Conservation (phyloP, 306 rosid species). For the Fragaria vesca region DNA sequence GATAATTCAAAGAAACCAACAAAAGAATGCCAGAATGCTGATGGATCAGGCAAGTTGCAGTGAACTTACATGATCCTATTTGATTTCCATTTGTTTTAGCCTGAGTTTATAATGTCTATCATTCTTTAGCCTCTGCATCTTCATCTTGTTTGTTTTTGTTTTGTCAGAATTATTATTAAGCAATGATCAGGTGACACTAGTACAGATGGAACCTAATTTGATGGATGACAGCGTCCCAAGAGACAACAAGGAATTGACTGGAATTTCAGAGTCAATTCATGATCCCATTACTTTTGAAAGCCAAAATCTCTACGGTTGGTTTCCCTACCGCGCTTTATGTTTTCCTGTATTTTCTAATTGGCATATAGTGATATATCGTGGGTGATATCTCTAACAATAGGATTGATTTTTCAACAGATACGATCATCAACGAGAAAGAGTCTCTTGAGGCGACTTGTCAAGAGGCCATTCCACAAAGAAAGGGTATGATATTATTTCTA, state of each 20-base stretch:
- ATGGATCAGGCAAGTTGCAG: conserved; percentile 30
- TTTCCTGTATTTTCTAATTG: neutral
- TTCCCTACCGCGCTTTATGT: neutral
- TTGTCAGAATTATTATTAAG: conserved; percentile 26
- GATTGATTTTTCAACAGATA: conserved; percentile 30
- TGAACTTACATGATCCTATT: conserved; percentile 26
- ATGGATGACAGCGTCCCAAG: conserved; percentile 15
- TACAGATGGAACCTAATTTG: conserved; percentile 10
- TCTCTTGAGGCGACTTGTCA: neutral
- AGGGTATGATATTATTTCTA: neutral
- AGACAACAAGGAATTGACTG: conserved; percentile 10
- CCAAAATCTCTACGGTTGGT: conserved; percentile 17
- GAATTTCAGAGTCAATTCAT: conserved; percentile 1
- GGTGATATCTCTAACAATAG: conserved; percentile 15
- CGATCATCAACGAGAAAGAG: neutral
- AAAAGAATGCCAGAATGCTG: conserved; percentile 26
- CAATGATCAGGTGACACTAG: conserved; percentile 21
- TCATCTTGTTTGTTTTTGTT: conserved; percentile 10
- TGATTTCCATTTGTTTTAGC: neutral
- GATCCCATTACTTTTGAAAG: conserved; percentile 14
- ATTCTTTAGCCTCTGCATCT: neutral
- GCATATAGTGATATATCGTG: neutral
- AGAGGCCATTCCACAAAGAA: neutral
- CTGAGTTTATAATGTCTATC: neutral
- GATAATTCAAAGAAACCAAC: conserved; percentile 13